Evolutionary conservation across 371 early-diverging fungal genomes (phyloP).

Genomic region (Umbelopsis sp.): DNA sequence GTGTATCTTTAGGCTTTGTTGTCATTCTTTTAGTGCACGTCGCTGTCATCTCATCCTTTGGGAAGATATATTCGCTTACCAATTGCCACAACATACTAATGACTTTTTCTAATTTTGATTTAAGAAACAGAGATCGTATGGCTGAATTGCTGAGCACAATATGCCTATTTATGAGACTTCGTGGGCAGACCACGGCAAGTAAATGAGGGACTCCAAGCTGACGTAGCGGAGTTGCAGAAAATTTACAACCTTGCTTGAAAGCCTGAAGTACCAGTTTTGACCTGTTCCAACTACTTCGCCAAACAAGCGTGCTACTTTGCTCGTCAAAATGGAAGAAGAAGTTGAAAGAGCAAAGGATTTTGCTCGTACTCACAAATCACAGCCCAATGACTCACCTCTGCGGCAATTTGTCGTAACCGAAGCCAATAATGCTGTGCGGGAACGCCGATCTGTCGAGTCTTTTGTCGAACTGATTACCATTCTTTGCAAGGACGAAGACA

Average conservation of each 20-base stretch:
- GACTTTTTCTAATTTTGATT: no score
- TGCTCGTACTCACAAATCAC: slow-evolving; percentile 13
- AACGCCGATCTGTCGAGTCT: slow-evolving; percentile 31
- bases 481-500: slow-evolving; percentile 34
- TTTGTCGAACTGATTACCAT: slow-evolving; percentile 35
- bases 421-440: slow-evolving; percentile 30
- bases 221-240: slow-evolving; percentile 15
- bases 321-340: slow-evolving; percentile 20
- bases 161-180: no score
- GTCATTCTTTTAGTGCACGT: no score
- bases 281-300: no score
- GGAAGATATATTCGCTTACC: no score
- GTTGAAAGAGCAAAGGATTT: slow-evolving; percentile 20
- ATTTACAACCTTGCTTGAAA: neutral
- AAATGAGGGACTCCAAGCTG: neutral
- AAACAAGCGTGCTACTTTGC: neutral
- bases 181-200: no score
- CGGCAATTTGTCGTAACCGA: slow-evolving; percentile 29
- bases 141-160: no score
- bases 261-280: neutral
- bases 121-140: no score
- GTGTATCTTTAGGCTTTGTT: no score
- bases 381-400: slow-evolving; percentile 22
- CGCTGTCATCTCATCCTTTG: no score
- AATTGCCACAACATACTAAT: no score